Base-by-base conservation (phyloP, 768 basidiomycete genomes). In the Ramaria rubella region DNA sequence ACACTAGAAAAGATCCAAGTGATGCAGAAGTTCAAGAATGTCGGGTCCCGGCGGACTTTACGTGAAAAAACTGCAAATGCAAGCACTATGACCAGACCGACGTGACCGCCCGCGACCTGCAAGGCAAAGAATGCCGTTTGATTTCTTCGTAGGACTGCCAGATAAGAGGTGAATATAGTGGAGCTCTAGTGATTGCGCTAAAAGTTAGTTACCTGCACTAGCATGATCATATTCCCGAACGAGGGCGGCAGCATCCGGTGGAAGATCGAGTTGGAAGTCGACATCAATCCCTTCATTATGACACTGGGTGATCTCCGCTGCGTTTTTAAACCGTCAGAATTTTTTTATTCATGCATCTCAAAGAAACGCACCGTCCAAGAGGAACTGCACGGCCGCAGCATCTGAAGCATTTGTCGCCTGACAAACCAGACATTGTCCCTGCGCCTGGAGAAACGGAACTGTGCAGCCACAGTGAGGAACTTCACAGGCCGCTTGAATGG, bases 1-100 rank as follows among this genome's bases (percentile, higher is more conserved):
- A 82, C 63, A 6, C 82, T 82, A 61, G 76, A 81, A 42, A 83
- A 60, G 11, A 78, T 73, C 80, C 80, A 80, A 43, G 77, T 72
- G 19, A 77, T 53, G 56, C 80, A 82, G 59, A 83, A 77, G 58
- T 85, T 83, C 59, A 82, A 66, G 61, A 83, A 71, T 1, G 76
- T 76, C 1, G 80, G 77, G 52, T 77, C 79, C 54, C 78, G 75
- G 33, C 69, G 67, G 27, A 75, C 64, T 38, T 69, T 72, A 61
- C 71, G 77, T 49, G 73, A 75, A 23, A 75, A 57, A n/a, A 77
- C 61, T 48, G 76, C 75, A 12, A 77, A 80, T 12, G 73, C 58
- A 31, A 83, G 66, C 31, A 82, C 69, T 9, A 78, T 60, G 14
- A 79, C 81, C 11, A 82, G 66, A 44, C 78, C 75, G 40, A 81